Conservation (phyloP, 106 monocot genomes). For the Hemerocallis citrina region DNA sequence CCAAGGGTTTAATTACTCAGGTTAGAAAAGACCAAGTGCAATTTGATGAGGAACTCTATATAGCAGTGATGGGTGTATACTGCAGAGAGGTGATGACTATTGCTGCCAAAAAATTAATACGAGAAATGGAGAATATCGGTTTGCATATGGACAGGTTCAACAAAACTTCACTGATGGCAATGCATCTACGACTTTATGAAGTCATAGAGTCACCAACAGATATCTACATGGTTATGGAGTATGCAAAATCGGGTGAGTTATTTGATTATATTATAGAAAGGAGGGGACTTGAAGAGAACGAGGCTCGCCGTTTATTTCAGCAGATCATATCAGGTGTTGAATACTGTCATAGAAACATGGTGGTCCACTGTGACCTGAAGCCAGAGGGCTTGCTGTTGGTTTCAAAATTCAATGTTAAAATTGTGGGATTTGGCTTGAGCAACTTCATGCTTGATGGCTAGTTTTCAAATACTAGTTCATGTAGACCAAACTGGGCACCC, state of each 20-base stretch:
- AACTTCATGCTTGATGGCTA: slow-evolving; percentile 19
- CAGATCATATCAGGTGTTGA: slow-evolving; percentile 16
- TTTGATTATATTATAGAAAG: slow-evolving; percentile 18
- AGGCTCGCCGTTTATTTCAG: slow-evolving; percentile 15
- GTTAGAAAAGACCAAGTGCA: slow-evolving; percentile 42
- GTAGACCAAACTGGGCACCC: slow-evolving; percentile 19
- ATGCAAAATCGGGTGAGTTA: slow-evolving; percentile 11
- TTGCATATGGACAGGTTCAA: slow-evolving; percentile 37
- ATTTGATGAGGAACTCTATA: slow-evolving; percentile 65
- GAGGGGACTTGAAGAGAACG: slow-evolving; percentile 7
- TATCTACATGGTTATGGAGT: slow-evolving; percentile 15
- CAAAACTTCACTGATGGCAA: slow-evolving; percentile 48
- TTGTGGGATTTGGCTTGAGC: slow-evolving; percentile 16
- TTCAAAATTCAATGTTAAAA: slow-evolving; percentile 10
- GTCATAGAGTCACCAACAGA: slow-evolving; percentile 14
- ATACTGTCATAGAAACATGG: slow-evolving; percentile 16
- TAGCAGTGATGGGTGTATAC: slow-evolving; percentile 53
- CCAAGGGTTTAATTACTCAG: slow-evolving; percentile 49
- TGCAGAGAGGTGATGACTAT: slow-evolving; percentile 51
- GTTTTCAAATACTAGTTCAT: slow-evolving; percentile 18
- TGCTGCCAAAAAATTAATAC: slow-evolving; percentile 52
- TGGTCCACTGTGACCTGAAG: slow-evolving; percentile 17
- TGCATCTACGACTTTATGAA: slow-evolving; percentile 40
- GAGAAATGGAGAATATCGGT: slow-evolving; percentile 55
- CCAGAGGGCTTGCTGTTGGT: slow-evolving; percentile 18